phyloP scores from a whole-genome alignment of 805 yeast species.

The Barnettozyma pratensis region DNA sequence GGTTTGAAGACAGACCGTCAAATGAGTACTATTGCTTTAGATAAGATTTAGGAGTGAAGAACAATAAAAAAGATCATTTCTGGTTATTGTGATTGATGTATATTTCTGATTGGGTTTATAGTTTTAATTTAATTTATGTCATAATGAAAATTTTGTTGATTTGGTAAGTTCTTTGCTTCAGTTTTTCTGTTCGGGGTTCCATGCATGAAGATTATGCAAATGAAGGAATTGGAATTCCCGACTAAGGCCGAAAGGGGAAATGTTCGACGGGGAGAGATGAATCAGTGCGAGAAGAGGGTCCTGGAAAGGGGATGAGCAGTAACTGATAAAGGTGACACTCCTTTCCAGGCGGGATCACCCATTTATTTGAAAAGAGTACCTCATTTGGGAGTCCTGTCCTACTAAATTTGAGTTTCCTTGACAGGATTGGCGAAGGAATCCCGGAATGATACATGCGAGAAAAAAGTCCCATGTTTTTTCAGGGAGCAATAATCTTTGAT shows the following conservation, averaged over 20 bases:
- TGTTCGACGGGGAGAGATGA: neutral
- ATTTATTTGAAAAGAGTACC: too few relatives aligned
- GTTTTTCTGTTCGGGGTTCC: neutral
- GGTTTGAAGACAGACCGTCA: conserved; percentile 16
- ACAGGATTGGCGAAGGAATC: too few relatives aligned
- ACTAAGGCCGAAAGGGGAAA: neutral
- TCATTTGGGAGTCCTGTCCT: too few relatives aligned
- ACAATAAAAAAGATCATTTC: neutral
- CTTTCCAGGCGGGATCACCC: too few relatives aligned
- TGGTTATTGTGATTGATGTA: neutral
- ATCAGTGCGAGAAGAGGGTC: too few relatives aligned
- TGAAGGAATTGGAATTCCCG: neutral
- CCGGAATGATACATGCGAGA: too few relatives aligned
- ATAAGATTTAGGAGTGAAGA: conserved; percentile 1
- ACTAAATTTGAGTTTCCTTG: too few relatives aligned
- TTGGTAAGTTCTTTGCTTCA: too few relatives aligned
- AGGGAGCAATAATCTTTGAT: too few relatives aligned
- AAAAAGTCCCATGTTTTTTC: too few relatives aligned
- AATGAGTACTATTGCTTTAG: conserved; percentile 24
- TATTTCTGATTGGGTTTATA: neutral
- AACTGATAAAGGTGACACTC: too few relatives aligned
- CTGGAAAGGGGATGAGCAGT: too few relatives aligned
- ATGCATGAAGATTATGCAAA: neutral
- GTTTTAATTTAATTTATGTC: neutral
- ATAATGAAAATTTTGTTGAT: neutral